Percentiles rank a stretch among this genome's conserved stretches.
These are phyloP conservation scores for Bipolaris bicolor DNA, from an alignment of 2,329 filamentous ascomycete genomes.

Conservation along the genomic window DNA sequence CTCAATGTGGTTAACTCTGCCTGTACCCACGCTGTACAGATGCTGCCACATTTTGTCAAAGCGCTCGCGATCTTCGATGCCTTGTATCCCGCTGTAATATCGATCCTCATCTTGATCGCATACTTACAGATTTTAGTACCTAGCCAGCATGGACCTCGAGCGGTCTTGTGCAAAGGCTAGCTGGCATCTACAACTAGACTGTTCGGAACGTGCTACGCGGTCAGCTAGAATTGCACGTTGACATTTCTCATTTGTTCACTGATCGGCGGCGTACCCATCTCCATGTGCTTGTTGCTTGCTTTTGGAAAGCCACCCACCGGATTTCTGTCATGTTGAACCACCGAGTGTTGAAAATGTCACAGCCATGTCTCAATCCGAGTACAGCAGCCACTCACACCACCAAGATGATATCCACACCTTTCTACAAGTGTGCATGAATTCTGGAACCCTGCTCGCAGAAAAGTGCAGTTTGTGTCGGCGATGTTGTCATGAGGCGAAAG, in stretches of 20 bases:
- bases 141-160: slow-evolving; percentile 1
- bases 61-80: slow-evolving; percentile 6
- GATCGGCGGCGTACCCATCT: not conserved
- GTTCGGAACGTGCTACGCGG: not conserved
- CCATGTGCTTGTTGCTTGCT: not conserved
- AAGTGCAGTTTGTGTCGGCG: not conserved
- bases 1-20: not conserved
- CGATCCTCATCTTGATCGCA: not conserved
- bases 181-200: not conserved
- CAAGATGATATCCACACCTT: not conserved
- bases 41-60: slow-evolving; percentile 2
- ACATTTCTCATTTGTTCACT: not conserved
- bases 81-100: not conserved
- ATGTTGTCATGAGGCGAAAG: not conserved
- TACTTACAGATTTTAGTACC: slow-evolving; percentile 7
- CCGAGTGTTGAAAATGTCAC: not conserved
- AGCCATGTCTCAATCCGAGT: not conserved
- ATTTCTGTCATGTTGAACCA: not conserved
- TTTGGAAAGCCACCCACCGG: not conserved
- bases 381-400: not conserved
- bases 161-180: not conserved
- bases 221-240: not conserved
- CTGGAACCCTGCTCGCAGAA: slow-evolving; percentile 1
- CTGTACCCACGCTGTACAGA: not conserved
- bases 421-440: slow-evolving; percentile 2